Evolutionary conservation across 139 green algal species (phyloP), one percentile per base, ranked within the genome.

Genomic region (Auxenochlorella pyrenoidosa): DNA sequence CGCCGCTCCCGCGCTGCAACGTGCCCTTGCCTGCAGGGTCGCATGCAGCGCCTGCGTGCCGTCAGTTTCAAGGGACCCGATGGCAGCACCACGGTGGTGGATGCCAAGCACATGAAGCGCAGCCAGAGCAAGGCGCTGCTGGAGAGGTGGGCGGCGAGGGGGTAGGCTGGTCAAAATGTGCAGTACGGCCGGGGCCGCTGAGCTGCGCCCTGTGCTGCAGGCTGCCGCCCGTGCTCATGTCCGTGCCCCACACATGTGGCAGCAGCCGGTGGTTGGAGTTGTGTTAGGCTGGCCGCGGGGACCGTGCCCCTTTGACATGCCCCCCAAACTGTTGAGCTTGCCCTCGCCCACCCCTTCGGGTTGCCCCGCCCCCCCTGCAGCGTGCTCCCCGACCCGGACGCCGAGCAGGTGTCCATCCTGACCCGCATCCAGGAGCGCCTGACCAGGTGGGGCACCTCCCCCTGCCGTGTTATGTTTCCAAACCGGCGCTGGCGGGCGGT

Each of bases 111-210:
- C 24, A 47, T 85, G 38, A 63, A 59, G 60, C 59, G 80, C 30
- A 63, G 30, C 60, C 80, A 85, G 30, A 76, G 80, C 80, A 59
- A 71, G 36, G 51, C 54, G 79, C 80, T 85, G 60, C 38, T 85
- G 40, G 80, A 75, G 18, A 75, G 75, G 75, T 81, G 75, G 34
- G 70, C 44, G 75, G 5, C n/a, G 38, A 54, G 41, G 22, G 72
- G 1, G 0, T 2, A 18, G 71, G 26, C 22, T 22, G 40, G 5
- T 58, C 13, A 12, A 0, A 36, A 58, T 4, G 12, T 32, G 24
- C 6, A 58, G 54, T 63, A 63, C 18, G 54, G 54, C 47, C 2
- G 54, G 18, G 16, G 54, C 18, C 54, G 54, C 13, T 24, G 15
- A 4, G 16, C 54, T 63, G 54, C 54, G 3, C 22, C 10, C 54